These are phyloP conservation scores for Penicillium paradoxum DNA, from an alignment of 495 filamentous ascomycete genomes.

Conservation along the genomic window DNA sequence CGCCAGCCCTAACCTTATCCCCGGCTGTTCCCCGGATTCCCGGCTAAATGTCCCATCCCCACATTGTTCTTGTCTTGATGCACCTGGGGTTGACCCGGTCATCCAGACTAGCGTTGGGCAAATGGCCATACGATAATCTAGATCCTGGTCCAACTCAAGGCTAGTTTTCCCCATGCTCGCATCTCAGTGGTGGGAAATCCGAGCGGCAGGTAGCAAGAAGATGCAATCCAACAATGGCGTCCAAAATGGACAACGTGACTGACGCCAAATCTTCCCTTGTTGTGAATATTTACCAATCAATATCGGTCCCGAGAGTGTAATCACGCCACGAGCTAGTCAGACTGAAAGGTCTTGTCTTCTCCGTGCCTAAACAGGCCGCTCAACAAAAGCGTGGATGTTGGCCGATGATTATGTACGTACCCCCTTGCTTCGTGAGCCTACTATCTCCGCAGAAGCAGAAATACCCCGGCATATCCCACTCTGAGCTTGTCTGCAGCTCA, in stretches of 20 bases:
- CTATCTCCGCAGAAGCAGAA: slow-evolving; percentile 2
- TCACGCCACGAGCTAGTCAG: not conserved
- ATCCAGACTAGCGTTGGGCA: not conserved
- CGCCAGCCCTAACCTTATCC: not conserved
- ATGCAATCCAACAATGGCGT: not conserved
- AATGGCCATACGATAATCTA: not conserved
- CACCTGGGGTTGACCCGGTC: not conserved
- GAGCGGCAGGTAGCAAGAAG: not conserved
- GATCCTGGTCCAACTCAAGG: not conserved
- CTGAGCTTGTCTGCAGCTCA: not conserved
- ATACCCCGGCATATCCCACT: slow-evolving; percentile 9
- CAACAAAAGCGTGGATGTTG: not conserved
- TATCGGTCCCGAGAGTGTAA: not conserved
- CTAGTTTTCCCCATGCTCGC: slow-evolving; percentile 7
- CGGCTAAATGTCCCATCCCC: slow-evolving; percentile 6
- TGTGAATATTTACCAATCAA: slow-evolving; percentile 5
- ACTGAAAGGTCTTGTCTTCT: slow-evolving; percentile 4
- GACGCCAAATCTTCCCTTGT: slow-evolving; percentile 1
- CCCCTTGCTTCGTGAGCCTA: not conserved
- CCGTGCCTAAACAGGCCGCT: slow-evolving; percentile 19
- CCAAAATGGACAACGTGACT: slow-evolving; percentile 9
- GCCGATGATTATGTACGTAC: not conserved
- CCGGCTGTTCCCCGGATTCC: slow-evolving; percentile 2
- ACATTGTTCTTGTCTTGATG: not conserved
- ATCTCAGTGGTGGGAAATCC: slow-evolving; percentile 20